These are phyloP conservation scores for Ulota crispa DNA, from an alignment of 225 moss, liverwort and hornwort species.

Conservation along the genomic window DNA sequence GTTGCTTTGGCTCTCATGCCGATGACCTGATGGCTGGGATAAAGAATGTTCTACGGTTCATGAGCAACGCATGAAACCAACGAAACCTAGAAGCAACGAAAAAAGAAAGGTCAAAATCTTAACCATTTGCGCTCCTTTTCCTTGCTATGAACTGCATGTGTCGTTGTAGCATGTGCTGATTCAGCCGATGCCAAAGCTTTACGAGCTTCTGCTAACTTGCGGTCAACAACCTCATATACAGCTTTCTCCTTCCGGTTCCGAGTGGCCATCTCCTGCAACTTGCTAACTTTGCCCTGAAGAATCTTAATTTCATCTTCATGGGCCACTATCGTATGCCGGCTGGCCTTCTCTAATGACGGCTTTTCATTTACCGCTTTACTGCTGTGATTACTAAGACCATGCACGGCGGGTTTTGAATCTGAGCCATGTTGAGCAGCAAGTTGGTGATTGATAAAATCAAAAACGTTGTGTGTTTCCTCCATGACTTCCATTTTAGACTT, in stretches of 20 bases:
- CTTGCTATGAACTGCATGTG: slow-evolving; percentile 75
- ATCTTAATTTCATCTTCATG: slow-evolving; percentile 85
- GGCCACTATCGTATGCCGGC: slow-evolving; percentile 70
- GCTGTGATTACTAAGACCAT: slow-evolving; percentile 13
- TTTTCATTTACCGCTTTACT: slow-evolving; percentile 24
- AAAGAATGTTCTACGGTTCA: slow-evolving; percentile 19
- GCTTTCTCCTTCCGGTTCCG: slow-evolving; percentile 83
- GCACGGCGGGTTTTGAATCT: slow-evolving; percentile 18
- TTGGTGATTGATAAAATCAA: slow-evolving; percentile 87
- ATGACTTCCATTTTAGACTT: slow-evolving; percentile 70
- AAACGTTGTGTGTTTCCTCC: slow-evolving; percentile 80
- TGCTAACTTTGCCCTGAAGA: slow-evolving; percentile 73
- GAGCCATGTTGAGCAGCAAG: slow-evolving; percentile 55
- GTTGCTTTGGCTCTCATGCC: slow-evolving; percentile 18
- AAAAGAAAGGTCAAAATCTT: slow-evolving; percentile 53
- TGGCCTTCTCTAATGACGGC: slow-evolving; percentile 45
- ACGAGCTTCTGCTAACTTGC: slow-evolving; percentile 73
- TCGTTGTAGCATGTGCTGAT: slow-evolving; percentile 73
- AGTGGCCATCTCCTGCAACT: slow-evolving; percentile 84
- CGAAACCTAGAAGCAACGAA: neutral
- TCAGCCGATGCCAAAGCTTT: slow-evolving; percentile 76
- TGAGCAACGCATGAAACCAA: slow-evolving; percentile 1
- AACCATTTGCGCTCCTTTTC: slow-evolving; percentile 97
- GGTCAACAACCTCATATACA: slow-evolving; percentile 68
- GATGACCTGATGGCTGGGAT: slow-evolving; percentile 8